A percentile compares a stretch with the other conserved stretches of the same genome.
phyloP scores from a whole-genome alignment of 2,329 filamentous ascomycete genomes.

The Teratosphaeria zuluensis region DNA sequence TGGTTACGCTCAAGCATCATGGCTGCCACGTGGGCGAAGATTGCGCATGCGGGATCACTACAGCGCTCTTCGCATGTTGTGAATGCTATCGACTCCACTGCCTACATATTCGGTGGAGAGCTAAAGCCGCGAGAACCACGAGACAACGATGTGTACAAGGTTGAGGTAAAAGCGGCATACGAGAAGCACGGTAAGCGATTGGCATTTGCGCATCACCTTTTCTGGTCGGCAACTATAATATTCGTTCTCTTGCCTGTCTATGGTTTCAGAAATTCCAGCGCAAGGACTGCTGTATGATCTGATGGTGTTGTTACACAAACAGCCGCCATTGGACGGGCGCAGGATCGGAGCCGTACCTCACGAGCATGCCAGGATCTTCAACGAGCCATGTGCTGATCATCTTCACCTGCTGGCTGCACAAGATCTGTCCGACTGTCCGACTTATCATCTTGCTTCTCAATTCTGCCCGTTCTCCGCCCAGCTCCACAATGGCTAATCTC shows the following conservation, averaged over 20 bases:
- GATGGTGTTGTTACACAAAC: background rate
- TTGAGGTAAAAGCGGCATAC: constrained; percentile 24
- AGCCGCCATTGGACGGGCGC: background rate
- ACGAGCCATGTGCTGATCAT: background rate
- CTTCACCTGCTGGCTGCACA: background rate
- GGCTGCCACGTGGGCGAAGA: constrained; percentile 24
- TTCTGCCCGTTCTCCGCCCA: background rate
- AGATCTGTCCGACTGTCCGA: background rate
- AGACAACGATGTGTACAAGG: constrained; percentile 61
- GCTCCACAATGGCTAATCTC: background rate
- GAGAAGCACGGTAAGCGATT: background rate
- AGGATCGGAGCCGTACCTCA: background rate
- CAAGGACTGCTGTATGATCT: background rate
- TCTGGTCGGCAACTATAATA: background rate
- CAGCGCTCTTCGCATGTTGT: constrained; percentile 66
- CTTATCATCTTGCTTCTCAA: background rate
- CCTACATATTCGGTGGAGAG: constrained; percentile 72
- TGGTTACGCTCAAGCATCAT: background rate
- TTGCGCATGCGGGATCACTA: constrained; percentile 34
- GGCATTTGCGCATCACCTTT: background rate
- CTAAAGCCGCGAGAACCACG: constrained; percentile 54
- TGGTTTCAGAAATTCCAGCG: background rate
- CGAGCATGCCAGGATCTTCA: background rate
- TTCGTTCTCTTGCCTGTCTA: background rate
- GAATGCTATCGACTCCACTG: constrained; percentile 37